phyloP scores from a whole-genome alignment of 192 early-diverging fungal genomes.

The Coemansia asiatica region DNA sequence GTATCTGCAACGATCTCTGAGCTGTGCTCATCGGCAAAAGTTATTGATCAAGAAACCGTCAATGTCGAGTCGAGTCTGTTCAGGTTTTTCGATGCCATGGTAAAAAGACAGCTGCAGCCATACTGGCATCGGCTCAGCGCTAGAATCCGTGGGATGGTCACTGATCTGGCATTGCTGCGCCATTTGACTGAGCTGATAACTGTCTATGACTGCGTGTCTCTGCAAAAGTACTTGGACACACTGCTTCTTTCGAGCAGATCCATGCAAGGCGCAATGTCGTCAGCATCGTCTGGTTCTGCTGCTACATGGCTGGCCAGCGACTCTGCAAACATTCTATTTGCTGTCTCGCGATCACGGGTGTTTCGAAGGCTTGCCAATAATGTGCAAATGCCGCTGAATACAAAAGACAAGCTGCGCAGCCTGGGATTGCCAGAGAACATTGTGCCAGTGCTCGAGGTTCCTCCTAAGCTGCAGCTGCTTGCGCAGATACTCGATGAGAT shows the following conservation, averaged over 20 bases:
- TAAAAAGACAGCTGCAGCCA: slow-evolving; percentile 76
- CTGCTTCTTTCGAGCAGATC: slow-evolving; percentile 65
- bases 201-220: slow-evolving; percentile 84
- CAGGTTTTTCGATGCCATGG: slow-evolving; percentile 77
- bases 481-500: slow-evolving; percentile 77
- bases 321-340: slow-evolving; percentile 78
- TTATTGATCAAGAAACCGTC: slow-evolving; percentile 78
- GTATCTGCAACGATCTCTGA: slow-evolving; percentile 77
- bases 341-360: slow-evolving; percentile 59
- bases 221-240: slow-evolving; percentile 83
- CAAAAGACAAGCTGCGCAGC: slow-evolving; percentile 29
- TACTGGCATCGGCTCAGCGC: slow-evolving; percentile 82
- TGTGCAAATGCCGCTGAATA: slow-evolving; percentile 7
- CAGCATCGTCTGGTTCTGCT: slow-evolving; percentile 51
- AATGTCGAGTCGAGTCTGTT: slow-evolving; percentile 86
- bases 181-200: slow-evolving; percentile 74
- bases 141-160: slow-evolving; percentile 73
- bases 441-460: slow-evolving; percentile 78
- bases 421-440: slow-evolving; percentile 66
- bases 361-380: slow-evolving; percentile 25
- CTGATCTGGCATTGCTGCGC: slow-evolving; percentile 73
- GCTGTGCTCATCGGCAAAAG: slow-evolving; percentile 62
- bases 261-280: slow-evolving; percentile 20
- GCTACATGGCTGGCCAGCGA: slow-evolving; percentile 84
- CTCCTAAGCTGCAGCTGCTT: slow-evolving; percentile 89